A percentile compares a stretch with the other conserved stretches of the same genome.
Conservation (phyloP, 1,284 basidiomycete genomes). For the Schizophyllum amplum region DNA sequence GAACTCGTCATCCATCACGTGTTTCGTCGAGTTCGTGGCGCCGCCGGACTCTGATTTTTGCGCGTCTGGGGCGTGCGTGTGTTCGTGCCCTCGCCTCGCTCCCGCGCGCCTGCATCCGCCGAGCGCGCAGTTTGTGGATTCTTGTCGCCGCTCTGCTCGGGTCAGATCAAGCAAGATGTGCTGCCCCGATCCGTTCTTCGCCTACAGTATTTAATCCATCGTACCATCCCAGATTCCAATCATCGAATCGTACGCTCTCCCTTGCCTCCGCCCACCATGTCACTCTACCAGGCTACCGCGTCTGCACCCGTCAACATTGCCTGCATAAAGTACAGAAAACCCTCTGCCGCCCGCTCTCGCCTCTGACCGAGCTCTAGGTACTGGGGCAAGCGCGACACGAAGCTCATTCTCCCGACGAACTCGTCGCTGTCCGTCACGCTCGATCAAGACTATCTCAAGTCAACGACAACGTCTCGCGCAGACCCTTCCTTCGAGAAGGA, state of each 20-base stretch:
- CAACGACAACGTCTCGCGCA: slow-evolving; percentile 88
- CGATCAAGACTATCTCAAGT: slow-evolving; percentile 91
- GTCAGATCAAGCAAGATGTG: background rate
- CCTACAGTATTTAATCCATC: background rate
- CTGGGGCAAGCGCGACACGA: slow-evolving; percentile 98
- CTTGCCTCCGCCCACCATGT: background rate
- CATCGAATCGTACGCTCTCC: background rate
- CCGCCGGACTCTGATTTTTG: too few species aligned
- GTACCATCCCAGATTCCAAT: background rate
- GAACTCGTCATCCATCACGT: background rate
- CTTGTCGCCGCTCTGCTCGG: background rate
- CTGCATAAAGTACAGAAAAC: slow-evolving; percentile 75
- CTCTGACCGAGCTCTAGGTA: slow-evolving; percentile 48
- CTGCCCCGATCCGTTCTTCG: background rate
- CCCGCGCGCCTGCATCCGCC: too few species aligned
- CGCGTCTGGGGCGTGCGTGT: too few species aligned
- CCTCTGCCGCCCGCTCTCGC: slow-evolving; percentile 3
- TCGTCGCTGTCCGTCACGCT: slow-evolving; percentile 96
- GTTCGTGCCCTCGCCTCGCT: background rate
- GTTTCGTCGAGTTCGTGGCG: background rate
- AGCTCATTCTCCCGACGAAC: slow-evolving; percentile 95
- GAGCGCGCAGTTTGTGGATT: background rate
- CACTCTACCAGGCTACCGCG: slow-evolving; percentile 76
- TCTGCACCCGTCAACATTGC: slow-evolving; percentile 96
- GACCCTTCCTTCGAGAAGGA: slow-evolving; percentile 73